These are phyloP conservation scores for Gillenia trifoliata DNA, from an alignment of 306 rosid genomes.

Conservation along the genomic window DNA sequence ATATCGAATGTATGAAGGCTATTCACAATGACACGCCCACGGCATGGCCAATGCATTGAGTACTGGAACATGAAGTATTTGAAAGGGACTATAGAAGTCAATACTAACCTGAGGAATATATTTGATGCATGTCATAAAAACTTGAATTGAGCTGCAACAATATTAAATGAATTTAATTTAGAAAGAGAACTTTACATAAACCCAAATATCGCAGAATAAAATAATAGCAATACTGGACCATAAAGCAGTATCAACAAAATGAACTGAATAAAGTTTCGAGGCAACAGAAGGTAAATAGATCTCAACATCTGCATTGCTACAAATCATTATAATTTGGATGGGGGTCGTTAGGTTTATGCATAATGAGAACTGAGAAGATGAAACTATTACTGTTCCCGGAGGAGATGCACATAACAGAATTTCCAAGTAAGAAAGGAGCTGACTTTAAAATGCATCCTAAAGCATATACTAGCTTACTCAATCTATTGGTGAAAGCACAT, in stretches of 20 bases:
- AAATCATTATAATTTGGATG: neutral
- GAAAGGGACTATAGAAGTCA: neutral
- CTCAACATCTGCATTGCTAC: neutral
- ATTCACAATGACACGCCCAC: neutral
- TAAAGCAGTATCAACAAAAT: neutral
- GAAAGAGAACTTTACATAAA: constrained; percentile 8
- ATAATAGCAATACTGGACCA: no score
- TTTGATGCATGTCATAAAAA: constrained; percentile 71
- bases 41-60: neutral
- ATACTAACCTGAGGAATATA: constrained; percentile 85
- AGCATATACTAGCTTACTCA: neutral
- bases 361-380: neutral
- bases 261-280: no score
- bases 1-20: neutral
- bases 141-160: constrained; percentile 78
- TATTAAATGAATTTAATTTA: constrained; percentile 21
- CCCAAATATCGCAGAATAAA: neutral
- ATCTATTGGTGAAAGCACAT: neutral
- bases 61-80: neutral
- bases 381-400: neutral
- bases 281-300: neutral
- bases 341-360: neutral
- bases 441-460: constrained; percentile 1
- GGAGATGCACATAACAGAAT: neutral
- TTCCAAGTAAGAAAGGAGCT: neutral